Evolutionary conservation across 441 rosid species (phyloP), one percentile per base, ranked within the genome.

Genomic region (Breynia disticha): DNA sequence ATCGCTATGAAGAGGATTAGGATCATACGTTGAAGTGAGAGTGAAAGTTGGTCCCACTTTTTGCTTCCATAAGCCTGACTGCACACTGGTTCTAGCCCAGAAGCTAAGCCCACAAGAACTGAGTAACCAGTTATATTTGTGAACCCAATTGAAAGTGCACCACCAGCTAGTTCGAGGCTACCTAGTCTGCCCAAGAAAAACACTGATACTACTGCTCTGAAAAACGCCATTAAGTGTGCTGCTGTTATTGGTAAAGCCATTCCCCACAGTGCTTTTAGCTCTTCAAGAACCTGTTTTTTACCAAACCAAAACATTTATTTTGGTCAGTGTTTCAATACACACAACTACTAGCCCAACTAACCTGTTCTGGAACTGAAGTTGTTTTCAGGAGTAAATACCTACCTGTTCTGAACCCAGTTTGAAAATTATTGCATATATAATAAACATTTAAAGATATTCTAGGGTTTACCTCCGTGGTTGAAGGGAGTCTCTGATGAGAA

Each of bases 81-180:
- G 60, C 98, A 91, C 1, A 91, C 90, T 7, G 98, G 96, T 67
- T 91, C 98, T 0, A 91, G 89, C 11, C 98, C 98, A 2, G 96
- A 86, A 43, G 98, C 96, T 21, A 91, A 79, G 8, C 98, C 98
- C 7, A 78, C 82, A 1, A 91, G 77, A 53, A 88, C 96, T 5
- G 98, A 91, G 82, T 91, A 88, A 24, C 98, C 98, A 0, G 98
- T 91, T 62, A 91, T 91, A 79, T 91, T 91, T 5, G 98, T 91
- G 73, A 91, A 91, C 5, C 98, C 98, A 61, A 91, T 91, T 7
- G 95, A 76, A 11, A 91, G 87, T 18, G 96, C 94, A 52, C 98
- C 98, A 10, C 98, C 98, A 9, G 98, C 98, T 3, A 91, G 81
- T 68, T 91, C 94, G 16, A 87, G 71, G 59, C 96, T 91, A 11